Percentiles rank a stretch among this genome's conserved stretches.
phyloP scores from a whole-genome alignment of 2,329 filamentous ascomycete species.

The Geoglossum cookeanum region DNA sequence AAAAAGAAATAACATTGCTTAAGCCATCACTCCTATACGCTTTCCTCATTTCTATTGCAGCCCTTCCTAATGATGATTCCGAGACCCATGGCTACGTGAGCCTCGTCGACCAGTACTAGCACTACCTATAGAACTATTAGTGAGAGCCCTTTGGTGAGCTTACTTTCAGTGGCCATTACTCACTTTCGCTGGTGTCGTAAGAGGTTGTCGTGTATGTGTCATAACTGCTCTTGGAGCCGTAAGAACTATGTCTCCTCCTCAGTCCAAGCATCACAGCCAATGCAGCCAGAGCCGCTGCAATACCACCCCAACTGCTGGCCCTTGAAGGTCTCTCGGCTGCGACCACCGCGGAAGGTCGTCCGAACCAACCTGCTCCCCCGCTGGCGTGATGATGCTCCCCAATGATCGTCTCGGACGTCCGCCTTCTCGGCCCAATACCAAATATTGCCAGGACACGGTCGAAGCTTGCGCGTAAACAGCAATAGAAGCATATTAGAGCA shows the following conservation, averaged over 20 bases:
- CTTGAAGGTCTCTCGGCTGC: slow-evolving; percentile 10
- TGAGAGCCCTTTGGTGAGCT: background rate
- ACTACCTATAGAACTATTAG: slow-evolving; percentile 18
- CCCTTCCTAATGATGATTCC: background rate
- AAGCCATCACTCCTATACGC: background rate
- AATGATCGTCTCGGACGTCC: slow-evolving; percentile 6
- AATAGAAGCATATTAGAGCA: slow-evolving; percentile 24
- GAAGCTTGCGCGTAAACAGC: slow-evolving; percentile 23
- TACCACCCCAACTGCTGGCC: slow-evolving; percentile 21
- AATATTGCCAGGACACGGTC: slow-evolving; percentile 24
- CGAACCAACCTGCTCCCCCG: slow-evolving; percentile 1
- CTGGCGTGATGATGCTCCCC: background rate
- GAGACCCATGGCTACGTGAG: slow-evolving; percentile 7
- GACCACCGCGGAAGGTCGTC: background rate
- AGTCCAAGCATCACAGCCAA: slow-evolving; percentile 27
- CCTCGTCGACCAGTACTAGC: slow-evolving; percentile 23
- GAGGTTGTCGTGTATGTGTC: slow-evolving; percentile 19
- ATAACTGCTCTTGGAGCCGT: slow-evolving; percentile 22
- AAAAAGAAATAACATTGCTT: background rate
- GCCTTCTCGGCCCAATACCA: slow-evolving; percentile 19
- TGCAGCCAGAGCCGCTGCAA: slow-evolving; percentile 24
- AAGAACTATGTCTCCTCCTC: slow-evolving; percentile 21
- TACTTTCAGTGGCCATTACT: slow-evolving; percentile 8
- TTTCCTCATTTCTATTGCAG: background rate
- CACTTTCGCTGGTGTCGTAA: slow-evolving; percentile 21